Conservation (phyloP, 108 stramenopile genomes). For the Schizochytrium sp. region DNA sequence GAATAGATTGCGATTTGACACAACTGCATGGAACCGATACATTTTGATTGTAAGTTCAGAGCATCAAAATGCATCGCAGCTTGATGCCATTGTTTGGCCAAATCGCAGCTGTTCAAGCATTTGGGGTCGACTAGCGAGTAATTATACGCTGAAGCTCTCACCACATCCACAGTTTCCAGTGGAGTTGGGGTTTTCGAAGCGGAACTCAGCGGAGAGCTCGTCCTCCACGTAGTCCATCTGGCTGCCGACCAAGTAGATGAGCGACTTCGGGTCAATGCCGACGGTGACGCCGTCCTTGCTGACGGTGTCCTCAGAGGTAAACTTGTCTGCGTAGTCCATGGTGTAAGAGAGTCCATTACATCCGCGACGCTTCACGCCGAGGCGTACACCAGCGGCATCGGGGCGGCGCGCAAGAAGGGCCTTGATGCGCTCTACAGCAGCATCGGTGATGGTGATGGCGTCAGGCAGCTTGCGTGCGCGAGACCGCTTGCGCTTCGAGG, state of each 20-base stretch:
- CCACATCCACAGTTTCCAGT: conserved; percentile 99
- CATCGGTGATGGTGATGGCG: conserved; percentile 69
- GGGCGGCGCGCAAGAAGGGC: conserved; percentile 65
- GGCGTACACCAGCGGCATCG: conserved; percentile 87
- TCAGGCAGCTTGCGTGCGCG: conserved; percentile 36
- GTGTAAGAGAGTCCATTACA: conserved; percentile 99
- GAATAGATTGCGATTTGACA: too few species aligned
- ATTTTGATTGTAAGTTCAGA: too few species aligned
- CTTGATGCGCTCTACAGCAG: conserved; percentile 70
- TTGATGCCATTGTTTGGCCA: too few species aligned
- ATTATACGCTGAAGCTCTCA: conserved; percentile 93
- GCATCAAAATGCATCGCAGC: too few species aligned
- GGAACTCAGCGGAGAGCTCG: conserved; percentile 95
- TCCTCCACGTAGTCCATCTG: conserved; percentile 96
- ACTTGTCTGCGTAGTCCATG: conserved; percentile 91
- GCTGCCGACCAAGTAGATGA: conserved; percentile 96
- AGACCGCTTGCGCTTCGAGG: conserved; percentile 5
- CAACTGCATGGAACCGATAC: too few species aligned
- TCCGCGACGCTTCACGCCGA: conserved; percentile 86
- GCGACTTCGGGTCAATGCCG: conserved; percentile 97
- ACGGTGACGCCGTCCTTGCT: conserved; percentile 83
- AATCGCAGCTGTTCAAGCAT: too few species aligned
- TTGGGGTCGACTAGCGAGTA: neutral
- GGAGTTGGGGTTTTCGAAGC: conserved; percentile 98
- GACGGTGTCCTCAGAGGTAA: conserved; percentile 74